Percentiles rank a stretch among this genome's conserved stretches.
Evolutionary conservation across 2,329 filamentous ascomycete genomes (phyloP).

Genomic region (Pseudodiploospora longispora): DNA sequence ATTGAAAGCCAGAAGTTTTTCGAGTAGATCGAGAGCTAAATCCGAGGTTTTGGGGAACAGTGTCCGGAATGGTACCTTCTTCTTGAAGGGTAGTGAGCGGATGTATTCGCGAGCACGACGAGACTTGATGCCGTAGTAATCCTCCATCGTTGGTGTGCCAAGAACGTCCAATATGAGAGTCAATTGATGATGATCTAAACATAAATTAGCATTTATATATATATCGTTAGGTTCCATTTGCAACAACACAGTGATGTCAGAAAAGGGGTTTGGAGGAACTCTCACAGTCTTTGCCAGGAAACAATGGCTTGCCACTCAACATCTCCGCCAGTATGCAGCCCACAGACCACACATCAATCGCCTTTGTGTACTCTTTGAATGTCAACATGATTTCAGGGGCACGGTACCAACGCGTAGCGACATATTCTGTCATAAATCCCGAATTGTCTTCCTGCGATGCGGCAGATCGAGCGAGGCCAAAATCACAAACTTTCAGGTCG

Average conservation of each 20-base stretch:
- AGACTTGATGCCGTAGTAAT: constrained; percentile 99
- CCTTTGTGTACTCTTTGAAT: constrained; percentile 99
- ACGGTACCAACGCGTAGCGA: constrained; percentile 97
- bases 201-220: neutral
- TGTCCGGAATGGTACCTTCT: constrained; percentile 96
- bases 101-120: constrained; percentile 96
- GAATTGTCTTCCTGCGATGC: constrained; percentile 98
- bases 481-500: constrained; percentile 98
- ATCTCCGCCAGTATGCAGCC: constrained; percentile 98
- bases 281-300: constrained; percentile 97
- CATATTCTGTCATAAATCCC: constrained; percentile 99
- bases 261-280: constrained; percentile 13
- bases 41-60: constrained; percentile 99
- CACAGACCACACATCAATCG: constrained; percentile 98
- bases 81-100: constrained; percentile 95
- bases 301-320: constrained; percentile 95
- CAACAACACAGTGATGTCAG: neutral
- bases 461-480: constrained; percentile 88
- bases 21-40: constrained; percentile 82
- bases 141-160: constrained; percentile 97
- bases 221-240: neutral
- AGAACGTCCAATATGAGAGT: constrained; percentile 96
- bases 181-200: constrained; percentile 86
- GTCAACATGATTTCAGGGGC: constrained; percentile 99
- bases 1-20: constrained; percentile 96